Evolutionary conservation across 2,329 filamentous ascomycete genomes (phyloP).

Genomic region (Neonectria neomacrospora): DNA sequence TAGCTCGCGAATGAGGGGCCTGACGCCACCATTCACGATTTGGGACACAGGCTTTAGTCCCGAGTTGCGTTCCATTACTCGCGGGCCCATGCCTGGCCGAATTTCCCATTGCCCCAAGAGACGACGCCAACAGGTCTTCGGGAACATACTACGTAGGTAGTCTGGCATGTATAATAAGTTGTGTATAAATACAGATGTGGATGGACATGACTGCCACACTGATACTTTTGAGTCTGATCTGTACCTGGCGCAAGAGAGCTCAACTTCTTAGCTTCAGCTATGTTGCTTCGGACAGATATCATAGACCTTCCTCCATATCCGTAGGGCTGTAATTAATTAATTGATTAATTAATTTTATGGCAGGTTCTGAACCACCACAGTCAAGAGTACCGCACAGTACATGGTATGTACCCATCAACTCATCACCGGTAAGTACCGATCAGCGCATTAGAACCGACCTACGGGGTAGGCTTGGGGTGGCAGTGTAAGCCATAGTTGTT

Average conservation of each 20-base stretch:
- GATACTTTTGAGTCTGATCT: not conserved
- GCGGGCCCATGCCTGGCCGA: not conserved
- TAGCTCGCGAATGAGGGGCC: not conserved
- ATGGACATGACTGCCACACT: not conserved
- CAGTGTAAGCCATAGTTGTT: slow-evolving; percentile 9
- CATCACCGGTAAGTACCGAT: slow-evolving; percentile 8
- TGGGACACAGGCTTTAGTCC: not conserved
- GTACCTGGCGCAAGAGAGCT: not conserved
- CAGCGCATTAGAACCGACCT: not conserved
- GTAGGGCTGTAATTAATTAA: slow-evolving; percentile 9
- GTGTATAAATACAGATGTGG: too few species aligned
- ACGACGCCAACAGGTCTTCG: not conserved
- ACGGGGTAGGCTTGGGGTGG: not conserved
- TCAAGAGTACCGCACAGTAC: not conserved
- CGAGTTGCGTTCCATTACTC: not conserved
- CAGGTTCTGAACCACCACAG: not conserved
- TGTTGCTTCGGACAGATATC: not conserved
- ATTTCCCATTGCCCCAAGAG: not conserved
- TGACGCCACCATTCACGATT: not conserved
- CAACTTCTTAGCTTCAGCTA: not conserved
- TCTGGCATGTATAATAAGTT: not conserved
- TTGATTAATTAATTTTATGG: not conserved
- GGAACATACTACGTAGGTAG: too few species aligned
- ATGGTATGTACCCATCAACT: not conserved
- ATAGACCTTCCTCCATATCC: not conserved